Conservation (phyloP, 768 basidiomycete species). For the Phylloporus rhodoxanthus region DNA sequence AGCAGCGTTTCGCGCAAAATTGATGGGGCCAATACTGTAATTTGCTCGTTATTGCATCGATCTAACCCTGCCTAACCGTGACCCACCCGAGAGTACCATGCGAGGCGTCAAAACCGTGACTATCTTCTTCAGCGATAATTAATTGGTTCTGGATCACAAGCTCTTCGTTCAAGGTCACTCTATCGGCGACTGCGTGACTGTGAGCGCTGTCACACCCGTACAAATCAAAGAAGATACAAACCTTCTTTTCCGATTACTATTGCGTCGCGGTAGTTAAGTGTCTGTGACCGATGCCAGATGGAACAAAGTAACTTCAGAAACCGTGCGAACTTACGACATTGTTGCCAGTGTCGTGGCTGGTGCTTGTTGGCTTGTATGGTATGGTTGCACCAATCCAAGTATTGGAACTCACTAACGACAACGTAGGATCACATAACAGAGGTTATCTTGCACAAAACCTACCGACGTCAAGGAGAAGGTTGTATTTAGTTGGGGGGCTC, state of each 20-base stretch:
- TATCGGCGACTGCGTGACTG: slow-evolving; percentile 37
- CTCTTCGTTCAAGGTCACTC: slow-evolving; percentile 35
- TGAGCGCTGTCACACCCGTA: slow-evolving; percentile 1
- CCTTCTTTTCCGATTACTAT: slow-evolving; percentile 49
- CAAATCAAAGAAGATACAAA: slow-evolving; percentile 14
- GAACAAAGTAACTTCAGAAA: not conserved
- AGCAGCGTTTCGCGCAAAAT: slow-evolving; percentile 44
- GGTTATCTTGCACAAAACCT: slow-evolving; percentile 3
- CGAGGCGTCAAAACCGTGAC: slow-evolving; percentile 40
- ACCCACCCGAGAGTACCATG: slow-evolving; percentile 50
- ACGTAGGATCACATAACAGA: not conserved
- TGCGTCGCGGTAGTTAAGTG: slow-evolving; percentile 51
- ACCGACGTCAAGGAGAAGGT: slow-evolving; percentile 56
- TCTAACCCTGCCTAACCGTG: not conserved
- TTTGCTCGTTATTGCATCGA: not conserved
- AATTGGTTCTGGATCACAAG: slow-evolving; percentile 44
- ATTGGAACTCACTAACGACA: slow-evolving; percentile 37
- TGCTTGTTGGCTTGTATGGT: slow-evolving; percentile 40
- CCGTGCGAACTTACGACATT: slow-evolving; percentile 27
- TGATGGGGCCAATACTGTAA: slow-evolving; percentile 45
- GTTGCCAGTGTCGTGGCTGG: slow-evolving; percentile 39
- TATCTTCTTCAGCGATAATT: slow-evolving; percentile 42
- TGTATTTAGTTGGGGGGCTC: slow-evolving; percentile 42
- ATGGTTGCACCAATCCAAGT: slow-evolving; percentile 54
- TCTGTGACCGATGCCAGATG: slow-evolving; percentile 30